Percentiles rank a stretch among this genome's conserved stretches.
Conservation (phyloP, 176 grass and related monocot genomes). For the Neostapfia colusana region DNA sequence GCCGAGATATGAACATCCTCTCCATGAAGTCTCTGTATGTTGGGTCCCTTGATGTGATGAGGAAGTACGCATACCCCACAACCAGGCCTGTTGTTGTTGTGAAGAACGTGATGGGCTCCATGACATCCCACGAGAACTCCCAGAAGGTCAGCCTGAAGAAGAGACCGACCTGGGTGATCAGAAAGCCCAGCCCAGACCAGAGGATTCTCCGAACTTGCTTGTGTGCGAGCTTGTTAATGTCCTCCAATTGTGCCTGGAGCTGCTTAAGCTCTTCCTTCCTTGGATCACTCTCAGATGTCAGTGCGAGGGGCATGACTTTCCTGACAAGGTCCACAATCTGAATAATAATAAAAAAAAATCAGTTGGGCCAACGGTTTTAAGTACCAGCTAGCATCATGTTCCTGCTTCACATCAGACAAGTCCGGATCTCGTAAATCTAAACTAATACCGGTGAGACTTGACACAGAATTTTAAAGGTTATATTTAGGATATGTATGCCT, state of each 20-base stretch:
- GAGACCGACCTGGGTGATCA: conserved; percentile 75
- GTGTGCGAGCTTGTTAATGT: conserved; percentile 80
- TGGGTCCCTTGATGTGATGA: conserved; percentile 90
- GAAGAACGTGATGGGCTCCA: conserved; percentile 98
- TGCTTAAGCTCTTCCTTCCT: conserved; percentile 86
- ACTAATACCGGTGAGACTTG: neutral
- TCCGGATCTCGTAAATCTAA: neutral
- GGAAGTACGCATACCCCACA: conserved; percentile 82
- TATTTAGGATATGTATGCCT: neutral
- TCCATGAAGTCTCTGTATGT: conserved; percentile 95
- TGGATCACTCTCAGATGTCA: conserved; percentile 64
- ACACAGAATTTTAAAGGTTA: neutral
- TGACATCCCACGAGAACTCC: conserved; percentile 99
- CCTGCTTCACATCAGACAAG: neutral
- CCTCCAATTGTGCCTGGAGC: conserved; percentile 66
- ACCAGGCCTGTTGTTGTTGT: conserved; percentile 70
- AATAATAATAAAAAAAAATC: conserved; percentile 12
- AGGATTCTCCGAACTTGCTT: conserved; percentile 88
- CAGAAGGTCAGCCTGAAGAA: conserved; percentile 98
- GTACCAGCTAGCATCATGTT: conserved; percentile 1
- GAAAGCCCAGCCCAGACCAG: conserved; percentile 75
- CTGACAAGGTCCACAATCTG: conserved; percentile 91
- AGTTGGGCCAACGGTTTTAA: conserved; percentile 4
- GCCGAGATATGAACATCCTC: conserved; percentile 72
- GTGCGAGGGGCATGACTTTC: conserved; percentile 69